Base-by-base conservation (phyloP, 495 filamentous ascomycete genomes). In the Lasiosphaeris hirsuta region DNA sequence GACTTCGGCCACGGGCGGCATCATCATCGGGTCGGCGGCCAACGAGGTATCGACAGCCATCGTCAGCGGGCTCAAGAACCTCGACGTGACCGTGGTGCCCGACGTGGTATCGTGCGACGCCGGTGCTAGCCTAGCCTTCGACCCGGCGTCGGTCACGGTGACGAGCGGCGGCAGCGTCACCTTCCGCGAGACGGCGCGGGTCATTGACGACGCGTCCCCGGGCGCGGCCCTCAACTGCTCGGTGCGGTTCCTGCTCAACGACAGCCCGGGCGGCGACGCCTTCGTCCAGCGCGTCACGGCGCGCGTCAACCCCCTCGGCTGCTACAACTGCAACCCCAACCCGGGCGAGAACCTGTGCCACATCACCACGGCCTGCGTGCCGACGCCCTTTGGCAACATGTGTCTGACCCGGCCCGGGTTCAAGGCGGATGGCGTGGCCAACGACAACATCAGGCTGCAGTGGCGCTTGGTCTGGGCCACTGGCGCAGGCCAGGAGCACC, bases 11-110 rank as follows among this genome's bases (percentile, higher is more conserved):
- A 56, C 54, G 1, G 54, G 54, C 44, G 54, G 54, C 10, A 40
- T 41, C 44, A 43, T 56, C 36, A 41, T 56, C 44, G 18, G n/a
- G 42, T 46, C 54, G 2, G 44, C 44, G 44, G 44, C 45, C 37
- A 9, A 8, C n/a, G 9, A 23, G 10, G 54, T 56, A 18, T 43
- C 54, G 4, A 35, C 43, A 11, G 54, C 43, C 10, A 56, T 56
- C 44, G 35, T 56, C 54, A 47, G 44, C 54, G 54, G 54, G 23
- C 54, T 56, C n/a, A 40, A 41, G n/a, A 56, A 56, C 43, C 35
- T 56, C 18, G 18, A 33, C 54, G 43, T 56, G 2, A 48, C 36
- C 17, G 37, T 56, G 44, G 18, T 30, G 15, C 54, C 54, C 19
- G 35, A 41, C 1, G 11, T 43, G 0, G 18, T 35, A 1, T 44